These are phyloP conservation scores for Saturnispora kantuleensis DNA, from an alignment of 805 yeast species.

Conservation along the genomic window DNA sequence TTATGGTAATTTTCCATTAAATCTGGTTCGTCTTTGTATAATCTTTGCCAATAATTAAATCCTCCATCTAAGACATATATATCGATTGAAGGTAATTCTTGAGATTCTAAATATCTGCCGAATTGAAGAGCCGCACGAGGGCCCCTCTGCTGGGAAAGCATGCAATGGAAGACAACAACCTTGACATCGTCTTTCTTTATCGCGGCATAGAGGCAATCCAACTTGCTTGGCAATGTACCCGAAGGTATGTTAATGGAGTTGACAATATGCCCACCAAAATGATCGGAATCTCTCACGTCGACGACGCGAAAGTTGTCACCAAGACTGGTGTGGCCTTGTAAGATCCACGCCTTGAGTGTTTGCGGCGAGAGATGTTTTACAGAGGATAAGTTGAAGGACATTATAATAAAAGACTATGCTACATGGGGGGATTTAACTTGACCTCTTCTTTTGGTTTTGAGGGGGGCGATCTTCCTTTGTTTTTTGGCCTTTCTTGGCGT, in stretches of 20 bases:
- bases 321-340: slow-evolving; percentile 29
- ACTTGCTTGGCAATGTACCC: slow-evolving; percentile 29
- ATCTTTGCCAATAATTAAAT: slow-evolving; percentile 71
- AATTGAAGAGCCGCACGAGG: slow-evolving; percentile 73
- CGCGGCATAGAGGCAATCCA: slow-evolving; percentile 27
- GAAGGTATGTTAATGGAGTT: slow-evolving; percentile 51
- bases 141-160: slow-evolving; percentile 84
- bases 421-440: background rate
- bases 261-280: slow-evolving; percentile 63
- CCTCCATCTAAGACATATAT: slow-evolving; percentile 80
- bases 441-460: background rate
- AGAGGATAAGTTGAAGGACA: slow-evolving; percentile 27
- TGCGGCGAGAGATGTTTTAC: slow-evolving; percentile 38
- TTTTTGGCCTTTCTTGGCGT: background rate
- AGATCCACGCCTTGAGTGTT: slow-evolving; percentile 38
- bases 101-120: slow-evolving; percentile 31
- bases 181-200: slow-evolving; percentile 26
- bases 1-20: slow-evolving; percentile 56
- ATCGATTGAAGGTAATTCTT: slow-evolving; percentile 23
- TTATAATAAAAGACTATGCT: background rate
- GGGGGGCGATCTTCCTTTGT: slow-evolving; percentile 7
- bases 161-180: slow-evolving; percentile 81
- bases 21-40: slow-evolving; percentile 54
- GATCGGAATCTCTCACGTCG: slow-evolving; percentile 82
- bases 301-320: slow-evolving; percentile 43